These are phyloP conservation scores for Vicia villosa DNA, from an alignment of 306 rosid genomes.

Conservation along the genomic window DNA sequence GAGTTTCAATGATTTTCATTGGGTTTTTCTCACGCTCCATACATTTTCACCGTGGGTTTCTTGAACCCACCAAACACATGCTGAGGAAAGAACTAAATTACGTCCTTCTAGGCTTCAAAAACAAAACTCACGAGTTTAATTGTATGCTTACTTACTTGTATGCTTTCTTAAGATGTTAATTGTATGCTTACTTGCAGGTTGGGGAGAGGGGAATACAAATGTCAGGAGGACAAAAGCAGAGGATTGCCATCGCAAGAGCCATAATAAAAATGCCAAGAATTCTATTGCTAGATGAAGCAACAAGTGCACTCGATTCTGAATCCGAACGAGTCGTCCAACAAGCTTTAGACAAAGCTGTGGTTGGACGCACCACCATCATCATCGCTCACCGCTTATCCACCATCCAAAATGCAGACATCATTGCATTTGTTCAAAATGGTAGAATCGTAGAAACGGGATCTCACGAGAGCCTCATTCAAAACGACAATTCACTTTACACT, in stretches of 20 bases:
- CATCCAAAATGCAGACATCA: slow-evolving; percentile 64
- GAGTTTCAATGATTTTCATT: too few species aligned
- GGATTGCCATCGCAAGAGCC: slow-evolving; percentile 90
- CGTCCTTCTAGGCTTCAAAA: too few species aligned
- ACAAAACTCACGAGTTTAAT: too few species aligned
- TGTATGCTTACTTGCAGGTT: slow-evolving; percentile 49
- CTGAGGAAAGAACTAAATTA: too few species aligned
- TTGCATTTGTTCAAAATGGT: slow-evolving; percentile 72
- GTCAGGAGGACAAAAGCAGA: slow-evolving; percentile 97
- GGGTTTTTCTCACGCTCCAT: too few species aligned
- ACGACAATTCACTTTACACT: slow-evolving; percentile 54
- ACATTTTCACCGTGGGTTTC: too few species aligned
- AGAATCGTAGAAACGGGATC: slow-evolving; percentile 69
- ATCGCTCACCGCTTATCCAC: slow-evolving; percentile 91
- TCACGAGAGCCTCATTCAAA: slow-evolving; percentile 55
- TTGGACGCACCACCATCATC: slow-evolving; percentile 82
- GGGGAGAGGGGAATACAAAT: slow-evolving; percentile 90
- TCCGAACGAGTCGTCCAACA: slow-evolving; percentile 85
- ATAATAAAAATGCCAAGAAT: slow-evolving; percentile 70
- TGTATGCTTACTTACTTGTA: too few species aligned
- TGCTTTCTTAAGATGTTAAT: not conserved
- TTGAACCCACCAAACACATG: too few species aligned
- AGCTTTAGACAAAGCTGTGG: slow-evolving; percentile 74
- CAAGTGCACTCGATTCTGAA: slow-evolving; percentile 86
- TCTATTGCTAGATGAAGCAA: slow-evolving; percentile 83